Conservation (phyloP, 2,329 filamentous ascomycete genomes). For the Chrysoporthe austroafricana region DNA sequence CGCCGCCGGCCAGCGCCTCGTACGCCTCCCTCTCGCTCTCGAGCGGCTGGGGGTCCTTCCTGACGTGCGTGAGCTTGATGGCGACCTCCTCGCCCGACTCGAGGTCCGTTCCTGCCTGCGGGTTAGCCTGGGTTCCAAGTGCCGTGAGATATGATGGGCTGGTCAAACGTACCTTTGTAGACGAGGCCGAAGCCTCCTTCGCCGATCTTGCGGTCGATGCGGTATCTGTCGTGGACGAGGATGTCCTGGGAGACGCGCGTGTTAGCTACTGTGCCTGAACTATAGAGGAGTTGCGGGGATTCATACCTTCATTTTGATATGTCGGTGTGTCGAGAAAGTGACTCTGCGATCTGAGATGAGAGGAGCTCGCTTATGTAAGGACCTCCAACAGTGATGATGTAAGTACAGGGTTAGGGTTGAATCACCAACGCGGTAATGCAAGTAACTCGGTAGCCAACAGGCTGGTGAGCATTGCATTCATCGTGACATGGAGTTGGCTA, state of each 20-base stretch:
- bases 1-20: not conserved
- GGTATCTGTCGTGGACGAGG: not conserved
- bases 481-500: no score
- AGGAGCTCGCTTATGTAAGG: no score
- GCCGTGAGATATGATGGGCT: slow-evolving; percentile 72
- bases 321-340: no score
- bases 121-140: not conserved
- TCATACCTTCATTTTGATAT: not conserved
- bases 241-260: not conserved
- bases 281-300: not conserved
- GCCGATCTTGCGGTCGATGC: slow-evolving; percentile 4
- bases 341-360: no score
- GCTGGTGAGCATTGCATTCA: no score
- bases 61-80: not conserved
- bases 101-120: not conserved
- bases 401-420: no score
- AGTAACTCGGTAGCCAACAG: no score
- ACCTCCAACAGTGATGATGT: no score
- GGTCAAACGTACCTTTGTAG: slow-evolving; percentile 40
- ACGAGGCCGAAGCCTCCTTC: not conserved
- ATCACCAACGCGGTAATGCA: no score
- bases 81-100: not conserved
- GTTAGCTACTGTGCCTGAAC: not conserved
- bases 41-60: not conserved
- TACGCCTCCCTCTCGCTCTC: not conserved